phyloP scores from a whole-genome alignment of 2,329 filamentous ascomycete genomes.

The Aspergillus fischeri region DNA sequence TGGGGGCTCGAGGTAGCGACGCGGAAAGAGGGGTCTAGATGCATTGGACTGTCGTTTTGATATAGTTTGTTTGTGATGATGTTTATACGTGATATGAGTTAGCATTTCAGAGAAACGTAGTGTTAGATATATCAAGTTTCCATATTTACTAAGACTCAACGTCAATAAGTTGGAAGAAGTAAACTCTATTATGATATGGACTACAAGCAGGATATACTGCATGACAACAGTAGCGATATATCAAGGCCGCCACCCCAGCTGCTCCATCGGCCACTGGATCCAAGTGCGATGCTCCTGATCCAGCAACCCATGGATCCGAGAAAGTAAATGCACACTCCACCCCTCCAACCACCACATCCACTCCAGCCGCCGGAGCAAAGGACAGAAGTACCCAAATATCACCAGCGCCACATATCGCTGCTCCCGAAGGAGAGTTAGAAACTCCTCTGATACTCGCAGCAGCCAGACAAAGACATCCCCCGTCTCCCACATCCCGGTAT shows the following conservation, averaged over 20 bases:
- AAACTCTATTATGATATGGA: too few relatives aligned
- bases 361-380: slow-evolving; percentile 11
- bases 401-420: slow-evolving; percentile 10
- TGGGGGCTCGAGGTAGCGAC: not conserved
- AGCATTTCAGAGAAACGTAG: not conserved
- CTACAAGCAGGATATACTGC: too few relatives aligned
- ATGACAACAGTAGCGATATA: too few relatives aligned
- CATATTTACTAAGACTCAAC: too few relatives aligned
- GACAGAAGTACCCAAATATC: slow-evolving; percentile 15
- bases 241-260: not conserved
- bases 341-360: slow-evolving; percentile 20
- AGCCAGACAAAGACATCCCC: slow-evolving; percentile 20
- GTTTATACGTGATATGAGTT: not conserved
- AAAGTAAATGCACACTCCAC: slow-evolving; percentile 10
- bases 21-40: not conserved
- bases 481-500: slow-evolving; percentile 7
- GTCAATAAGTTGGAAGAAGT: too few relatives aligned
- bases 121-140: too few relatives aligned
- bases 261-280: slow-evolving; percentile 14
- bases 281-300: slow-evolving; percentile 8
- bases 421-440: slow-evolving; percentile 3
- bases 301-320: slow-evolving; percentile 8
- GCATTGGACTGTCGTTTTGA: not conserved
- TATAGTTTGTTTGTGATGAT: not conserved
- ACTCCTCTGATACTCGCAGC: slow-evolving; percentile 12